phyloP scores from a whole-genome alignment of 2,329 filamentous ascomycete genomes.

The Colletotrichum shisoi region DNA sequence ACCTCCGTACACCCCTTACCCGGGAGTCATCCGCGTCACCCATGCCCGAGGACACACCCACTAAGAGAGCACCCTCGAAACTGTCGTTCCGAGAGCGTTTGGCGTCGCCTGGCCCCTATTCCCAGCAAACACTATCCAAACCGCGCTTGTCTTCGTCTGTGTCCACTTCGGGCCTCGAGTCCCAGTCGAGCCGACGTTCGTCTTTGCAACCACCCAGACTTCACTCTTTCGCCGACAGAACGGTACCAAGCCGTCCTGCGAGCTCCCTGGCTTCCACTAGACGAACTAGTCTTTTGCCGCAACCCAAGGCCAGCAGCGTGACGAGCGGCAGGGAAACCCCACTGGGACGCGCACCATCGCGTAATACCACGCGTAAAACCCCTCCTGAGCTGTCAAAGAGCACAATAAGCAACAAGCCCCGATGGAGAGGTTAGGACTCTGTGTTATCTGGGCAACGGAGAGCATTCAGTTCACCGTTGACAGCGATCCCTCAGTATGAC shows the following conservation, averaged over 20 bases:
- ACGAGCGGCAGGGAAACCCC: slow-evolving; percentile 59
- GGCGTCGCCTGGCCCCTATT: slow-evolving; percentile 58
- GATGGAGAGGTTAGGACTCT: slow-evolving; percentile 55
- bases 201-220: slow-evolving; percentile 61
- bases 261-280: slow-evolving; percentile 64
- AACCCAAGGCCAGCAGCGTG: slow-evolving; percentile 50
- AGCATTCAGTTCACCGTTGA: not conserved
- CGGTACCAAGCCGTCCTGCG: slow-evolving; percentile 56
- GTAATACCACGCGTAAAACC: slow-evolving; percentile 55
- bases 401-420: slow-evolving; percentile 55
- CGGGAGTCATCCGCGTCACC: slow-evolving; percentile 60
- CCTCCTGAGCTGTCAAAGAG: slow-evolving; percentile 43
- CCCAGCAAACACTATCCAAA: slow-evolving; percentile 56
- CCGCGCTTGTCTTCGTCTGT: slow-evolving; percentile 55
- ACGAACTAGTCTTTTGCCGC: slow-evolving; percentile 64
- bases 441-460: slow-evolving; percentile 19
- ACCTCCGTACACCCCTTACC: slow-evolving; percentile 57
- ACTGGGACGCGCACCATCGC: slow-evolving; percentile 56
- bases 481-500: not conserved
- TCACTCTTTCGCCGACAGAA: slow-evolving; percentile 45
- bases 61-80: slow-evolving; percentile 54
- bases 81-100: slow-evolving; percentile 64
- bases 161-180: slow-evolving; percentile 53
- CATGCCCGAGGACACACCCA: slow-evolving; percentile 55
- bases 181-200: slow-evolving; percentile 55